These are phyloP conservation scores for Saturnispora diversa DNA, from an alignment of 805 yeast species.

Conservation along the genomic window DNA sequence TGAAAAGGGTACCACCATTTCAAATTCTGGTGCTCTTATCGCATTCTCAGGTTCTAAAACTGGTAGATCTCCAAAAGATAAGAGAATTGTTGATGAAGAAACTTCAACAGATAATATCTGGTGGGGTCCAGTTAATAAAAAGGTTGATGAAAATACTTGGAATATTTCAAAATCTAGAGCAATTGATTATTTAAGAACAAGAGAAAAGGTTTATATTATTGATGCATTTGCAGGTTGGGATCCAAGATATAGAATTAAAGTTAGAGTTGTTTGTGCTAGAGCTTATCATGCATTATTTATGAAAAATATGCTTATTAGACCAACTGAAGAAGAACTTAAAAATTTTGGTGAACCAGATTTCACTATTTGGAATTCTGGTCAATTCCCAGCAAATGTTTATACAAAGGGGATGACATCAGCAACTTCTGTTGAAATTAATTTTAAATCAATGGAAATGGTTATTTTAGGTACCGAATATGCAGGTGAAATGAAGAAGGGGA, in stretches of 20 bases:
- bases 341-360: conserved; percentile 96
- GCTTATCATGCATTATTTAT: conserved; percentile 97
- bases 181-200: conserved; percentile 89
- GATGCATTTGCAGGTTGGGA: conserved; percentile 99
- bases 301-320: conserved; percentile 97
- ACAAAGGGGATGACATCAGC: conserved; percentile 97
- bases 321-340: conserved; percentile 80
- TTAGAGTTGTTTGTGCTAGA: conserved; percentile 93
- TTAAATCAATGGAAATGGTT: conserved; percentile 97
- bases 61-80: conserved; percentile 97
- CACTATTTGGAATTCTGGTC: conserved; percentile 97
- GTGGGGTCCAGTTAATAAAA: conserved; percentile 99
- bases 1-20: conserved; percentile 85
- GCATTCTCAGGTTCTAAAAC: conserved; percentile 95
- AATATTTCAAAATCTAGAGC: conserved; percentile 93
- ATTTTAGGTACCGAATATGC: conserved; percentile 98
- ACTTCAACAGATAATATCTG: conserved; percentile 77
- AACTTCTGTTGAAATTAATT: conserved; percentile 92
- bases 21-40: conserved; percentile 88
- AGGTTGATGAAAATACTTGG: conserved; percentile 93
- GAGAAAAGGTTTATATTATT: conserved; percentile 86
- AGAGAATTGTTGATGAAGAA: conserved; percentile 93
- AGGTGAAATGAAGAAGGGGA: conserved; percentile 99
- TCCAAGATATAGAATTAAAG: conserved; percentile 92
- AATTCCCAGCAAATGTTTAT: conserved; percentile 94